phyloP scores from a whole-genome alignment of 2,329 filamentous ascomycete genomes.

The Trichoderma brevicompactum region DNA sequence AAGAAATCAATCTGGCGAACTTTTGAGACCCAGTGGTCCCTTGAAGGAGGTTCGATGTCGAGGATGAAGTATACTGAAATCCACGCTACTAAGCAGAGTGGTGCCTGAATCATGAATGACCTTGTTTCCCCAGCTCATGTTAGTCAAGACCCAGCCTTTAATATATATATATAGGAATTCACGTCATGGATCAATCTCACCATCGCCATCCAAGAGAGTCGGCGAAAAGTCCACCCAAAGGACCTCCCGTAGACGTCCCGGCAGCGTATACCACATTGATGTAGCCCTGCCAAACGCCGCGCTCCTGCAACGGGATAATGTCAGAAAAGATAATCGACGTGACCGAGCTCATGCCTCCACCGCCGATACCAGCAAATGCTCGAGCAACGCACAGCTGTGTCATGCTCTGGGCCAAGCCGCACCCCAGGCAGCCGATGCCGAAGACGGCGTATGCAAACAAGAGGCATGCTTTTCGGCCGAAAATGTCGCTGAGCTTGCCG shows the following conservation, averaged over 20 bases:
- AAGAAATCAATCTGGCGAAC: constrained; percentile 72
- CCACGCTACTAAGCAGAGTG: constrained; percentile 69
- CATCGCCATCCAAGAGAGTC: constrained; percentile 78
- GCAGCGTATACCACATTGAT: constrained; percentile 73
- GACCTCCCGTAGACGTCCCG: constrained; percentile 71
- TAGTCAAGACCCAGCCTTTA: constrained; percentile 19
- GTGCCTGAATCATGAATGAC: constrained; percentile 74
- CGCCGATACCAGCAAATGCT: constrained; percentile 60
- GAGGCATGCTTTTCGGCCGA: constrained; percentile 68
- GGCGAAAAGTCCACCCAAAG: constrained; percentile 71
- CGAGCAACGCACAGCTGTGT: constrained; percentile 68
- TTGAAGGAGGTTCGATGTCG: constrained; percentile 62
- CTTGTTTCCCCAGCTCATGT: constrained; percentile 40
- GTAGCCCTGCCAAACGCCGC: constrained; percentile 74
- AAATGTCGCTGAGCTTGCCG: constrained; percentile 72
- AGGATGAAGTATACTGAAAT: constrained; percentile 65
- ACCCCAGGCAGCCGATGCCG: constrained; percentile 65
- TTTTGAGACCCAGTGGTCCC: constrained; percentile 68
- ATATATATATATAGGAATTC: no score
- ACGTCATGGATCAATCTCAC: constrained; percentile 44
- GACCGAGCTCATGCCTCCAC: constrained; percentile 72
- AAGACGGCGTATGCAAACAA: constrained; percentile 68
- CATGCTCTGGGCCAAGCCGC: constrained; percentile 67
- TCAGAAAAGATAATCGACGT: constrained; percentile 70
- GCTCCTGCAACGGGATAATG: constrained; percentile 68